Percentiles rank a stretch among this genome's conserved stretches.
phyloP scores from a whole-genome alignment of 179 eudicot genomes.

The Dionaea muscipula region DNA sequence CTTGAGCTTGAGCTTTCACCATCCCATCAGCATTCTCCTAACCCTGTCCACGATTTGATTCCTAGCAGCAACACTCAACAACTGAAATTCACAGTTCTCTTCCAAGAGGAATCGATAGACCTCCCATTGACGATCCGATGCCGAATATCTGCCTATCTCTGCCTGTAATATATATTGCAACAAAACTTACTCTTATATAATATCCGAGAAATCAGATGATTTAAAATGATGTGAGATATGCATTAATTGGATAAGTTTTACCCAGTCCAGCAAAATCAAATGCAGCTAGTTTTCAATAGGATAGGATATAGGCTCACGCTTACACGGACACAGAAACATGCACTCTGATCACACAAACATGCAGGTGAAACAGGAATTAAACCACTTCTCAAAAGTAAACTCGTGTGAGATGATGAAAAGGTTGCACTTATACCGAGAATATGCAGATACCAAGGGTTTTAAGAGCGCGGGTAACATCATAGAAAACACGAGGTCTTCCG shows the following conservation, averaged over 20 bases:
- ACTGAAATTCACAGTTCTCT: conserved; percentile 44
- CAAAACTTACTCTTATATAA: too few species aligned
- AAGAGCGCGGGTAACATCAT: conserved; percentile 61
- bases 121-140: conserved; percentile 76
- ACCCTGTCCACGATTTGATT: conserved; percentile 65
- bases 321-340: too few species aligned
- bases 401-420: conserved; percentile 14
- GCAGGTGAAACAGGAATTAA: too few species aligned
- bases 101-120: conserved; percentile 75
- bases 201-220: too few species aligned
- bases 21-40: conserved; percentile 72
- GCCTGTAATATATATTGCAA: conserved; percentile 58
- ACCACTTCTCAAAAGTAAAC: neutral
- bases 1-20: conserved; percentile 25
- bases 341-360: too few species aligned
- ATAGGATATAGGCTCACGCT: too few species aligned
- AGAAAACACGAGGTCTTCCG: conserved; percentile 75
- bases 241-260: too few species aligned
- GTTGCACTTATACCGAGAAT: conserved; percentile 40
- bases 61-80: conserved; percentile 36
- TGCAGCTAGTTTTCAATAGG: too few species aligned
- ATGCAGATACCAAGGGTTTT: conserved; percentile 61
- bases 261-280: too few species aligned
- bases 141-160: conserved; percentile 68
- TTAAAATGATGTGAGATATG: too few species aligned